These are phyloP conservation scores for Trichoderma atroviride DNA, from an alignment of 2,329 filamentous ascomycete genomes.

Conservation along the genomic window DNA sequence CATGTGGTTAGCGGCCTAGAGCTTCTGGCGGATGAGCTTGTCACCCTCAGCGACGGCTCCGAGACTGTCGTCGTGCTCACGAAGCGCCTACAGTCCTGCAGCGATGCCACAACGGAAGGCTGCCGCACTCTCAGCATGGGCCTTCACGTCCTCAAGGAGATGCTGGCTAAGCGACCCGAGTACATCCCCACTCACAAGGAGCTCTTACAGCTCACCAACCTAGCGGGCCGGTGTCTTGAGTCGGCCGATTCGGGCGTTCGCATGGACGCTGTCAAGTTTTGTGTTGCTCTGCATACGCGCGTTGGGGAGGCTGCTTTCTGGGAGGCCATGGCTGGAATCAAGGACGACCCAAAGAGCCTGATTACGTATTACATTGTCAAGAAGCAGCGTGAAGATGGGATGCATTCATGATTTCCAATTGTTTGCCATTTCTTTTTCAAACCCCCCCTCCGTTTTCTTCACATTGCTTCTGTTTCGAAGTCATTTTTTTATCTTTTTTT, in stretches of 20 bases:
- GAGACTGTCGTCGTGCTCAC: slow-evolving; percentile 62
- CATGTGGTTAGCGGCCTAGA: slow-evolving; percentile 77
- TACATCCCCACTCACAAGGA: slow-evolving; percentile 57
- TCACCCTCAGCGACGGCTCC: slow-evolving; percentile 63
- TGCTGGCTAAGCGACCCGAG: slow-evolving; percentile 54
- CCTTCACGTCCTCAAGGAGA: slow-evolving; percentile 62
- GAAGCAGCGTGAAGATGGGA: slow-evolving; percentile 58
- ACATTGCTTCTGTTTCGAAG: background rate
- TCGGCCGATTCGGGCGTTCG: slow-evolving; percentile 64
- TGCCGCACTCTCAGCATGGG: slow-evolving; percentile 63
- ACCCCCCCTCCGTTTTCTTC: background rate
- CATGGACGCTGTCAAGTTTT: slow-evolving; percentile 80
- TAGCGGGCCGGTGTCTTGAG: slow-evolving; percentile 61
- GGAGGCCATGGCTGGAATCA: slow-evolving; percentile 64
- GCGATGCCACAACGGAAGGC: slow-evolving; percentile 49
- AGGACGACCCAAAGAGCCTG: slow-evolving; percentile 73
- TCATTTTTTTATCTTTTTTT: background rate
- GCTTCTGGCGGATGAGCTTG: slow-evolving; percentile 71
- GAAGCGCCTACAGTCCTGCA: slow-evolving; percentile 47
- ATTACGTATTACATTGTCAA: slow-evolving; percentile 82
- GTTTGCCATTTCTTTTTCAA: background rate
- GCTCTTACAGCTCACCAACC: slow-evolving; percentile 52
- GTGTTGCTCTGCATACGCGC: slow-evolving; percentile 67
- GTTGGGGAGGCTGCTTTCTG: slow-evolving; percentile 67
- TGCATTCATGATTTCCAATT: slow-evolving; percentile 22